Evolutionary conservation across 768 basidiomycete species (phyloP).

Genomic region (Boletus rubroflammeus): DNA sequence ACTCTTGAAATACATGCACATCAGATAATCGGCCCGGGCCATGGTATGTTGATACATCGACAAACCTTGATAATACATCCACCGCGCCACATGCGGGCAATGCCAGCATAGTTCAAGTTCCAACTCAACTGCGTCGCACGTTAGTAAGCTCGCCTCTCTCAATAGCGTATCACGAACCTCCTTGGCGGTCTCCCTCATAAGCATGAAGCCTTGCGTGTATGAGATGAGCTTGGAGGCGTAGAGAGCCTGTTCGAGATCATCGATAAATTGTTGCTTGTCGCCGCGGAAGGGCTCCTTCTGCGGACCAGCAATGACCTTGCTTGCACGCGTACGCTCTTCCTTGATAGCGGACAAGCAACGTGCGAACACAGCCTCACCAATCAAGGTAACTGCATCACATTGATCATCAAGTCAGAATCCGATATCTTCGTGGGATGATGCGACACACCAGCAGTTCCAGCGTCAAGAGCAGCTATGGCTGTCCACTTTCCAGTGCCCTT

Average conservation of each 20-base stretch:
- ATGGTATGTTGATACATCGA: constrained; percentile 8
- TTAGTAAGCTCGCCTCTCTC: constrained; percentile 4
- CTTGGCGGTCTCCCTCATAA: constrained; percentile 97
- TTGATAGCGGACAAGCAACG: constrained; percentile 97
- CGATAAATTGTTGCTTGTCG: constrained; percentile 98
- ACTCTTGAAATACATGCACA: constrained; percentile 41
- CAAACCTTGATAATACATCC: constrained; percentile 96
- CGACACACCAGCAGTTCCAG: constrained; percentile 73
- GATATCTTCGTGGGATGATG: constrained; percentile 5
- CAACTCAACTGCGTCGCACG: constrained; percentile 53
- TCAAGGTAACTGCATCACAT: constrained; percentile 75
- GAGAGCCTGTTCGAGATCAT: constrained; percentile 97
- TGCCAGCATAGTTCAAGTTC: constrained; percentile 97
- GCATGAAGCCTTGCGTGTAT: constrained; percentile 99
- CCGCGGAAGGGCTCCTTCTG: constrained; percentile 92
- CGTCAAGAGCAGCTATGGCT: constrained; percentile 92
- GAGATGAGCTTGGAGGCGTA: constrained; percentile 99
- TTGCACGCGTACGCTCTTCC: constrained; percentile 89
- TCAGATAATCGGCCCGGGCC: constrained; percentile 5
- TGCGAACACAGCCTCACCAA: constrained; percentile 99
- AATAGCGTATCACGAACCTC: constrained; percentile 48
- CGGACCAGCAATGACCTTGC: constrained; percentile 87
- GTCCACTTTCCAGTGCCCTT: constrained; percentile 99
- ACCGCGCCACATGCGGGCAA: constrained; percentile 99
- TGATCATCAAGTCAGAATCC: constrained; percentile 6